Conservation (phyloP, 208 protist genomes). For the Sergeia podlipaevii region DNA sequence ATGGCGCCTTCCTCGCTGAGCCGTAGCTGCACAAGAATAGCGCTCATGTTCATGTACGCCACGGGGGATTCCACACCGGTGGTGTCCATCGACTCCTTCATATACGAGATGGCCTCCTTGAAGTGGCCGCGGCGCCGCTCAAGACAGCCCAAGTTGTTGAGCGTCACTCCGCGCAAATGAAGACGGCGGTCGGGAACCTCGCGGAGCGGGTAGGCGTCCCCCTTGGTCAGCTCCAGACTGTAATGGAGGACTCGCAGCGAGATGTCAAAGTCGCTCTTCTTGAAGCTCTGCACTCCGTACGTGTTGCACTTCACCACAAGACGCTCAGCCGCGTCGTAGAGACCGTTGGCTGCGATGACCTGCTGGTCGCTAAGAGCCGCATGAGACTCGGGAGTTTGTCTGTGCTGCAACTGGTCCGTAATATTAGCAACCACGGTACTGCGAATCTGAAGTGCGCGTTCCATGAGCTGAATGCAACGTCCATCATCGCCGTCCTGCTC, state of each 20-base stretch:
- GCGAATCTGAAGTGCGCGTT: slow-evolving; percentile 76
- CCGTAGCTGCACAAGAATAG: slow-evolving; percentile 79
- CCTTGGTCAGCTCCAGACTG: slow-evolving; percentile 63
- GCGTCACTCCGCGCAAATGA: slow-evolving; percentile 75
- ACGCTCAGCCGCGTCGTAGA: slow-evolving; percentile 70
- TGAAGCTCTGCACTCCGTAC: slow-evolving; percentile 67
- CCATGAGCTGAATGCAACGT: slow-evolving; percentile 68
- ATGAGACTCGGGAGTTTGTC: background rate
- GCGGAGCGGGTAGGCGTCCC: slow-evolving; percentile 57
- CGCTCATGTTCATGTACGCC: slow-evolving; percentile 89
- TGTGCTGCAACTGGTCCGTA: slow-evolving; percentile 13
- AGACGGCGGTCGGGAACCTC: slow-evolving; percentile 50
- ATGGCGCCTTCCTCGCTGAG: slow-evolving; percentile 72
- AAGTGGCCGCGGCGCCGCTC: slow-evolving; percentile 85
- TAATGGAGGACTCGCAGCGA: slow-evolving; percentile 58
- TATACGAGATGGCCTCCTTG: slow-evolving; percentile 58
- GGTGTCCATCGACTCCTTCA: slow-evolving; percentile 73
- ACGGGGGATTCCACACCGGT: slow-evolving; percentile 75
- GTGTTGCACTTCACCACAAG: slow-evolving; percentile 75
- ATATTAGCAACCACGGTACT: slow-evolving; percentile 26
- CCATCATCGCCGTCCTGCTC: slow-evolving; percentile 47
- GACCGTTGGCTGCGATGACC: slow-evolving; percentile 16
- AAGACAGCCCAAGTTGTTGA: slow-evolving; percentile 91
- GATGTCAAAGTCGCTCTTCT: slow-evolving; percentile 62
- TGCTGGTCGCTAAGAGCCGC: slow-evolving; percentile 16